Evolutionary conservation across 108 stramenopile species (phyloP).

Genomic region (Discostella stelligeroides): DNA sequence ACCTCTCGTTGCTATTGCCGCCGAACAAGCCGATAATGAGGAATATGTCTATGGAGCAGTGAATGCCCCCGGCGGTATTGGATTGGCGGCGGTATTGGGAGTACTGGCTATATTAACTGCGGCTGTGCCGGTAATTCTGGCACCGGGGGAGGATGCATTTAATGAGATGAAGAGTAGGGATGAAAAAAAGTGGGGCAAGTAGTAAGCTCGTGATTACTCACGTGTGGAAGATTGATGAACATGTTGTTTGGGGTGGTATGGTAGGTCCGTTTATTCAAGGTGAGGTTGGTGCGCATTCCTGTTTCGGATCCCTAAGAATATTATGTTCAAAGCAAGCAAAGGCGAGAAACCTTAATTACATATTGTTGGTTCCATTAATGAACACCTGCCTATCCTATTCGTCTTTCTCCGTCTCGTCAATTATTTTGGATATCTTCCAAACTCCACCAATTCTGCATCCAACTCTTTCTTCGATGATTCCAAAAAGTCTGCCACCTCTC

Average conservation of each 20-base stretch:
- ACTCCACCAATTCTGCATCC: conserved; percentile 7
- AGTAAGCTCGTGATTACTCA: too few species aligned
- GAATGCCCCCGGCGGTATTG: conserved; percentile 69
- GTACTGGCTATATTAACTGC: conserved; percentile 78
- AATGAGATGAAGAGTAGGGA: conserved; percentile 86
- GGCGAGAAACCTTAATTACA: background rate
- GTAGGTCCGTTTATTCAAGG: too few species aligned
- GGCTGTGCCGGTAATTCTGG: conserved; percentile 64
- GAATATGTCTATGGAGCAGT: conserved; percentile 88
- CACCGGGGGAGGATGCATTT: conserved; percentile 84
- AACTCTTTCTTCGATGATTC: conserved; percentile 6
- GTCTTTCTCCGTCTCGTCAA: too few species aligned
- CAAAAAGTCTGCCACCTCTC: conserved; percentile 27
- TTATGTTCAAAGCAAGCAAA: too few species aligned
- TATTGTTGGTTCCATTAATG: background rate
- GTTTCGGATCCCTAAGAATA: too few species aligned
- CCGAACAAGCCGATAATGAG: conserved; percentile 61
- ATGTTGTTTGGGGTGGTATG: too few species aligned
- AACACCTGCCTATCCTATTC: too few species aligned
- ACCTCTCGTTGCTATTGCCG: conserved; percentile 67
- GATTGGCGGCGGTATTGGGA: conserved; percentile 69
- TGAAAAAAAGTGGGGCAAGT: conserved; percentile 56
- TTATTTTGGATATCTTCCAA: conserved; percentile 15
- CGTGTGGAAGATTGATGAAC: background rate
- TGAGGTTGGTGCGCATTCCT: too few species aligned